These are phyloP conservation scores for Hyphopichia buzzinii DNA, from an alignment of 1,139 yeast species.

Conservation along the genomic window DNA sequence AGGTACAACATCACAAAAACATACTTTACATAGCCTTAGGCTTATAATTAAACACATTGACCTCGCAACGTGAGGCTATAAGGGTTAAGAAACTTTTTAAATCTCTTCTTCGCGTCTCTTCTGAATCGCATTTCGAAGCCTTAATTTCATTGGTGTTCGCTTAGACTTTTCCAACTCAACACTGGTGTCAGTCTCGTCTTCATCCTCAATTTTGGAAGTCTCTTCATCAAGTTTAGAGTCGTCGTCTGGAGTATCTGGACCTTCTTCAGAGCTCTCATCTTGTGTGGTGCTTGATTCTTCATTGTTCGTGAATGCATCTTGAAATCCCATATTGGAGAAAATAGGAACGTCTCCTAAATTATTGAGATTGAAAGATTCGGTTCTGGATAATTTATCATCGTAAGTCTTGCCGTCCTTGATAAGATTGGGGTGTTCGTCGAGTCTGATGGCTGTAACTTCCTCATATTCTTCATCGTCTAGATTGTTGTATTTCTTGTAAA, in stretches of 20 bases:
- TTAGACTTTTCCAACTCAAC: too few species aligned
- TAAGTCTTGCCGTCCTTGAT: constrained; percentile 3
- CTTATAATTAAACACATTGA: too few species aligned
- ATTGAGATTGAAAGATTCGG: constrained; percentile 13
- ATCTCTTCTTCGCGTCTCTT: neutral
- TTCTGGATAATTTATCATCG: constrained; percentile 8
- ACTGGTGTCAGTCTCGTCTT: constrained; percentile 2
- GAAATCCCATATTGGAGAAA: constrained; percentile 23
- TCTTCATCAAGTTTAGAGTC: constrained; percentile 7
- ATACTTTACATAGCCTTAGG: too few species aligned
- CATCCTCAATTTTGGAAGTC: constrained; percentile 9
- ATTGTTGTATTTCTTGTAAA: constrained; percentile 29
- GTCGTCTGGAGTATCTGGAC: constrained; percentile 4
- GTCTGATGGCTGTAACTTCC: neutral
- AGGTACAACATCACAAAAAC: too few species aligned
- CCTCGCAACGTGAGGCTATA: too few species aligned
- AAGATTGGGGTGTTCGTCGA: neutral
- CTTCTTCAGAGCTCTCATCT: constrained; percentile 7
- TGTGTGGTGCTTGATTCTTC: constrained; percentile 10
- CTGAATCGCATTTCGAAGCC: neutral
- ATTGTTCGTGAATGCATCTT: constrained; percentile 2
- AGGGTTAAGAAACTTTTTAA: too few species aligned
- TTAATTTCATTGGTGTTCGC: too few species aligned
- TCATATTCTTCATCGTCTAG: constrained; percentile 6
- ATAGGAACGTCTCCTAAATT: constrained; percentile 34